Evolutionary conservation across 2,329 filamentous ascomycete genomes (phyloP).

Genomic region (Neoascochyta sp.): DNA sequence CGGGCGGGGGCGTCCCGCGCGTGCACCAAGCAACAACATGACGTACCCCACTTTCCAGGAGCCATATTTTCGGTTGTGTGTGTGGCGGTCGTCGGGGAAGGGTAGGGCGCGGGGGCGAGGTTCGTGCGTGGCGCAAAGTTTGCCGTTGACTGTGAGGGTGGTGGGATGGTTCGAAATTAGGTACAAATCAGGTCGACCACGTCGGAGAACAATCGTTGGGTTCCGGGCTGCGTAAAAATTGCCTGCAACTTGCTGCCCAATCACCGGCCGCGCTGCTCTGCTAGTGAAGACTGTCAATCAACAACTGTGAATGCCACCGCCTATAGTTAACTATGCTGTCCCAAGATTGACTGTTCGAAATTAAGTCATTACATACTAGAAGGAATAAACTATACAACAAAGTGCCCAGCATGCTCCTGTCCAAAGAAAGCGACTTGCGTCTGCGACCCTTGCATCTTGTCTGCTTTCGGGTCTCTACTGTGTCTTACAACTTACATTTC

Average conservation of each 20-base stretch:
- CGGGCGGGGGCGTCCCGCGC: constrained; percentile 12
- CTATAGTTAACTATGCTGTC: too few species aligned
- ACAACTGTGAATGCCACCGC: too few species aligned
- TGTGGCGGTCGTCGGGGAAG: constrained; percentile 3
- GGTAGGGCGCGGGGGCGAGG: constrained; percentile 2
- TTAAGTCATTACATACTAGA: too few species aligned
- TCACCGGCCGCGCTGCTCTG: too few species aligned
- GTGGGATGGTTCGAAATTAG: constrained; percentile 11
- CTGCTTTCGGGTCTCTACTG: too few species aligned
- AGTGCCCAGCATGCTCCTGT: too few species aligned
- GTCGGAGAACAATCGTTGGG: constrained; percentile 27
- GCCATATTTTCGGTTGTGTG: constrained; percentile 32
- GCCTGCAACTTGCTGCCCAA: constrained; percentile 26
- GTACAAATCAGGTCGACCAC: constrained; percentile 15
- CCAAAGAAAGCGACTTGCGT: too few species aligned
- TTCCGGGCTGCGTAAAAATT: constrained; percentile 21
- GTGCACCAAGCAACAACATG: constrained; percentile 24
- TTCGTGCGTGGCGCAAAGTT: constrained; percentile 4
- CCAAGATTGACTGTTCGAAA: too few species aligned
- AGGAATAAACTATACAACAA: too few species aligned
- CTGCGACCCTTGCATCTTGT: too few species aligned
- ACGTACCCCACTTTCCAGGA: constrained; percentile 43
- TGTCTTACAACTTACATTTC: too few species aligned
- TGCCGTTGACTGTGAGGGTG: constrained; percentile 9
- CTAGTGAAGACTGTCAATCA: too few species aligned